phyloP scores from a whole-genome alignment of 2,329 filamentous ascomycete species.

The Cladophialophora carrionii region DNA sequence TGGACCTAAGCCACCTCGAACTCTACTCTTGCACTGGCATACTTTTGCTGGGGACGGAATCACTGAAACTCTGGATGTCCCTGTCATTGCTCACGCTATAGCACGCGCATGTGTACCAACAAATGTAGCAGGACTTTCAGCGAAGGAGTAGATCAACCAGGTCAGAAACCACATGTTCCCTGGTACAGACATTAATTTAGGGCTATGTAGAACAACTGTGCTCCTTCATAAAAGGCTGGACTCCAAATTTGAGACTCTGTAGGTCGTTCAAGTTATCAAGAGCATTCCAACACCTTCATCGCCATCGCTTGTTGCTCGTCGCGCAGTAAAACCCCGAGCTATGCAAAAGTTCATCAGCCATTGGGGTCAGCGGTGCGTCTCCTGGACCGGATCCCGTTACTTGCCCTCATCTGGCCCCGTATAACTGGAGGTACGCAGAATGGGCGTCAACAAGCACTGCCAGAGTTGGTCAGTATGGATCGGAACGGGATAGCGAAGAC shows the following conservation, averaged over 20 bases:
- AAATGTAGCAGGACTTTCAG: neutral
- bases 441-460: slow-evolving; percentile 51
- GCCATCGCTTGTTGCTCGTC: slow-evolving; percentile 29
- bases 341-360: slow-evolving; percentile 22
- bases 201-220: slow-evolving; percentile 18
- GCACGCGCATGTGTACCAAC: neutral
- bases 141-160: neutral
- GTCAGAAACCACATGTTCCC: slow-evolving; percentile 1
- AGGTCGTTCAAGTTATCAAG: slow-evolving; percentile 11
- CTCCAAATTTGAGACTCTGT: slow-evolving; percentile 10
- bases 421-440: slow-evolving; percentile 41
- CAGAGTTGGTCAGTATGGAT: slow-evolving; percentile 4
- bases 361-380: slow-evolving; percentile 14
- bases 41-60: neutral
- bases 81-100: neutral
- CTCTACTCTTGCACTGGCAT: neutral
- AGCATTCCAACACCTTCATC: slow-evolving; percentile 19
- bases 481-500: neutral
- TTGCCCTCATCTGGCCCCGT: slow-evolving; percentile 22
- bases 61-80: neutral
- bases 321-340: slow-evolving; percentile 18
- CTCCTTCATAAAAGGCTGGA: slow-evolving; percentile 16
- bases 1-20: neutral
- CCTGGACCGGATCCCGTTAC: slow-evolving; percentile 12
- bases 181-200: slow-evolving; percentile 23